Percentiles rank a stretch among this genome's conserved stretches.
Evolutionary conservation across 1,139 yeast species (phyloP).

Genomic region (Blastobotrys apis): DNA sequence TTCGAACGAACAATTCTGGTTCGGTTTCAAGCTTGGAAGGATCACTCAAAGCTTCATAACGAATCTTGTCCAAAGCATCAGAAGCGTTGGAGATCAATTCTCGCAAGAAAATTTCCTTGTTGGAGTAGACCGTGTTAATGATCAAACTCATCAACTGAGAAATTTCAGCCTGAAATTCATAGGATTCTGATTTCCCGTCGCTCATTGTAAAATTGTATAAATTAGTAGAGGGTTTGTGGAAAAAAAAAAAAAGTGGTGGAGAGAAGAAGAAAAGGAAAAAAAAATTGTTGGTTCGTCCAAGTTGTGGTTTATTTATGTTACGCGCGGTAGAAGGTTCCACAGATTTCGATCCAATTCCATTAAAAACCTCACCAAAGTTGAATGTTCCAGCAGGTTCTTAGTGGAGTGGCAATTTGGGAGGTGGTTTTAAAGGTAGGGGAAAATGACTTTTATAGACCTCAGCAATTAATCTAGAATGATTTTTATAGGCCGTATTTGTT

Average conservation of each 20-base stretch:
- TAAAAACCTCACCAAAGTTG: neutral
- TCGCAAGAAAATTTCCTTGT: constrained; percentile 98
- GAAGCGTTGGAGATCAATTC: constrained; percentile 98
- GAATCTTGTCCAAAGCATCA: constrained; percentile 93
- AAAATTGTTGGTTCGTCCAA: neutral
- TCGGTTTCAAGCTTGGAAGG: constrained; percentile 89
- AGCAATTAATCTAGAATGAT: too few relatives aligned
- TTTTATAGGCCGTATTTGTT: too few relatives aligned
- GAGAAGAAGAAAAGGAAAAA: too few relatives aligned
- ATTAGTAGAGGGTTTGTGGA: neutral
- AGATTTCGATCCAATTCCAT: constrained; percentile 14
- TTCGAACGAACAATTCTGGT: constrained; percentile 95
- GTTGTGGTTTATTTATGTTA: constrained; percentile 4
- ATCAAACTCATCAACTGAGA: constrained; percentile 99
- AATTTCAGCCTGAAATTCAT: constrained; percentile 99
- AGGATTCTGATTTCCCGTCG: constrained; percentile 31
- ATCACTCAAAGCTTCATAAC: constrained; percentile 94
- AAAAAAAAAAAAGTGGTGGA: constrained; percentile 5
- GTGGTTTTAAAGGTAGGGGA: too few relatives aligned
- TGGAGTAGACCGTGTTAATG: constrained; percentile 99
- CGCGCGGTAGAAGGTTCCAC: constrained; percentile 16
- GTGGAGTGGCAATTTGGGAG: too few relatives aligned
- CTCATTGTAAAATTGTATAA: too few relatives aligned
- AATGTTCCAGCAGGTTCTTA: neutral
- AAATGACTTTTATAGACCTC: too few relatives aligned